These are phyloP conservation scores for Echium plantagineum DNA, from an alignment of 257 asterid species.

Conservation along the genomic window DNA sequence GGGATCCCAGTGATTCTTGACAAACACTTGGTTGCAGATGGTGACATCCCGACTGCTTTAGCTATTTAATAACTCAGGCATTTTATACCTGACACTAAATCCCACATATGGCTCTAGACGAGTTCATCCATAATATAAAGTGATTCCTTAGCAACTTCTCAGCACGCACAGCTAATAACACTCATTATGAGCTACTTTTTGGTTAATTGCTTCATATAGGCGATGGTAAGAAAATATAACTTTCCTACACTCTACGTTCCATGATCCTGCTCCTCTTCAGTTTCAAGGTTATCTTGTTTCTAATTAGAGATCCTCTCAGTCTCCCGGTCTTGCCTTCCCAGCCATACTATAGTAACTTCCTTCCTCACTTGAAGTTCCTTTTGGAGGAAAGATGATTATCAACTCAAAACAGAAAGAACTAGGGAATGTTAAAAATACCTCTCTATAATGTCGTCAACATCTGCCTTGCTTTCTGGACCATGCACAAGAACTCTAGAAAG, in stretches of 20 bases:
- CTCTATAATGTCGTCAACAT: slow-evolving; percentile 61
- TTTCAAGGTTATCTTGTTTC: not conserved
- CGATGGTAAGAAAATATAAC: too few relatives aligned
- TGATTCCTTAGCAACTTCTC: too few relatives aligned
- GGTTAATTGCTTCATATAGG: too few relatives aligned
- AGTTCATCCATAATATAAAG: too few relatives aligned
- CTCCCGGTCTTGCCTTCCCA: not conserved
- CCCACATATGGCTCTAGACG: too few relatives aligned
- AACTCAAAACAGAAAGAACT: not conserved
- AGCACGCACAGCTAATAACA: too few relatives aligned
- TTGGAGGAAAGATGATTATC: not conserved
- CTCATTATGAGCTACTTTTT: too few relatives aligned
- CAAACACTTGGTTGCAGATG: too few relatives aligned
- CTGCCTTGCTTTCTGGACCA: slow-evolving; percentile 97
- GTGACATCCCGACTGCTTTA: too few relatives aligned
- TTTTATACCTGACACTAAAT: too few relatives aligned
- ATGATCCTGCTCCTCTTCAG: not conserved
- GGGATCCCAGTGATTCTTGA: too few relatives aligned
- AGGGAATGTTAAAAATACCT: slow-evolving; percentile 32
- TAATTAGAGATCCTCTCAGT: not conserved
- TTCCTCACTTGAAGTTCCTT: not conserved
- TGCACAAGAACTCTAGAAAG: slow-evolving; percentile 84
- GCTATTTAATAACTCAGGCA: too few relatives aligned
- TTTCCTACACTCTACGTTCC: not conserved
- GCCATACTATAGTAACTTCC: not conserved